Evolutionary conservation across 2,329 filamentous ascomycete species (phyloP).

Genomic region (Penicillium palitans): DNA sequence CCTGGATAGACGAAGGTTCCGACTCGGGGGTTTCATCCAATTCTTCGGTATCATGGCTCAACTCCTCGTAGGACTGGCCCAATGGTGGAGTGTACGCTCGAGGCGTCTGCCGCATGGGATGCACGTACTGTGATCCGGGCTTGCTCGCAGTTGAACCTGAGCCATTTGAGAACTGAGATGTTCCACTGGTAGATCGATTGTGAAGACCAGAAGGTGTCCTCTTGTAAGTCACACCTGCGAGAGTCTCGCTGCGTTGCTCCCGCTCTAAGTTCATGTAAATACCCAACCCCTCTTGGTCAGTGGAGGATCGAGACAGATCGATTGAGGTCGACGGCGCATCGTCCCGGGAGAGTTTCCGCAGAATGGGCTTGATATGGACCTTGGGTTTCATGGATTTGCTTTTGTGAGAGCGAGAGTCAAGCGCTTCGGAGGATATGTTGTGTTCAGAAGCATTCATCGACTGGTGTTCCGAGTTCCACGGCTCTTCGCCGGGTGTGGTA

Average conservation of each 20-base stretch:
- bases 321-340: slow-evolving; percentile 51
- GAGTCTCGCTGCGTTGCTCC: slow-evolving; percentile 42
- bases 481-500: slow-evolving; percentile 12
- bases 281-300: slow-evolving; percentile 59
- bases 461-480: slow-evolving; percentile 15
- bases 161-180: slow-evolving; percentile 54
- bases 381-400: slow-evolving; percentile 30
- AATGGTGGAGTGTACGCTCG: slow-evolving; percentile 56
- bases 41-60: slow-evolving; percentile 48
- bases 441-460: slow-evolving; percentile 9
- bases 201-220: slow-evolving; percentile 49
- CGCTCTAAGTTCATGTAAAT: slow-evolving; percentile 46
- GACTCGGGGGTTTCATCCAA: slow-evolving; percentile 50
- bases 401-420: slow-evolving; percentile 23
- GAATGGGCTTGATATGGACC: slow-evolving; percentile 56
- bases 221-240: slow-evolving; percentile 34
- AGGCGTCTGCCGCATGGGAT: slow-evolving; percentile 58
- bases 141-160: slow-evolving; percentile 49
- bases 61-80: slow-evolving; percentile 52
- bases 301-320: slow-evolving; percentile 56
- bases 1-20: slow-evolving; percentile 27
- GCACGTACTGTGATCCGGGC: slow-evolving; percentile 54
- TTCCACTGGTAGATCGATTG: slow-evolving; percentile 55
- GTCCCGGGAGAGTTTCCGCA: slow-evolving; percentile 54
- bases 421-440: slow-evolving; percentile 17